Base-by-base conservation (phyloP, 352 stramenopile species). In the Phytophthora tubulina region DNA sequence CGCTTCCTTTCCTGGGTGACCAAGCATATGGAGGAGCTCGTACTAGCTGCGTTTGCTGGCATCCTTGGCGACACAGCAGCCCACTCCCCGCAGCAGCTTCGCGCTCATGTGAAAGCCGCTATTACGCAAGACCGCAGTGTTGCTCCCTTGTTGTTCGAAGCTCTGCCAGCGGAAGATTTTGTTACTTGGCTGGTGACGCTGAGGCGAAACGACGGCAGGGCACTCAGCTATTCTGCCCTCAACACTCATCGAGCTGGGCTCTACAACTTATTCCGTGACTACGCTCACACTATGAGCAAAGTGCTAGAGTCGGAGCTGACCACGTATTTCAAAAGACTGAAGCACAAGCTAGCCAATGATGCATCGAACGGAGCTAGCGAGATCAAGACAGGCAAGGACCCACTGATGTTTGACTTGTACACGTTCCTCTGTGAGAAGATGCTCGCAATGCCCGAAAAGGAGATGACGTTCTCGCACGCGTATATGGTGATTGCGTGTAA, bases 401-500 rank as follows among this genome's bases (percentile, higher is more conserved):
- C 59, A 9, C 59, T 52, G 1, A 46, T 59, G 36, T 67, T 67
- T 9, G 30, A 67, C n/a, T 13, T 67, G 1, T 67, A 58, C n/a
- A 6, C 3, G 0, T 58, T 59, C 13, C 10, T 71, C 3, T 42
- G 36, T 31, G 8, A 42, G 0, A 38, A 49, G 2, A 51, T 76
- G 45, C 36, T 76, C 0, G 11, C 1, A 3, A 2, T 5, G 7
- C 15, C 15, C 3, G 8, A 6, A 1, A 57, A 55, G n/a, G 62
- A 72, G 27, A 61, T 70, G 41, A 7, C 54, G 21, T 78, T 78
- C 35, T 36, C 32, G 1, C 56, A 52, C 1, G 50, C 65, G 1
- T 75, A 71, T 38, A 62, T 72, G n/a, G 13, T 68, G 0, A 39
- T 72, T 0, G 52, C 56, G 1, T 78, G 65, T 50, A 72, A 74